These are phyloP conservation scores for Solanum clarkiae DNA, from an alignment of 257 asterid species.

Conservation along the genomic window DNA sequence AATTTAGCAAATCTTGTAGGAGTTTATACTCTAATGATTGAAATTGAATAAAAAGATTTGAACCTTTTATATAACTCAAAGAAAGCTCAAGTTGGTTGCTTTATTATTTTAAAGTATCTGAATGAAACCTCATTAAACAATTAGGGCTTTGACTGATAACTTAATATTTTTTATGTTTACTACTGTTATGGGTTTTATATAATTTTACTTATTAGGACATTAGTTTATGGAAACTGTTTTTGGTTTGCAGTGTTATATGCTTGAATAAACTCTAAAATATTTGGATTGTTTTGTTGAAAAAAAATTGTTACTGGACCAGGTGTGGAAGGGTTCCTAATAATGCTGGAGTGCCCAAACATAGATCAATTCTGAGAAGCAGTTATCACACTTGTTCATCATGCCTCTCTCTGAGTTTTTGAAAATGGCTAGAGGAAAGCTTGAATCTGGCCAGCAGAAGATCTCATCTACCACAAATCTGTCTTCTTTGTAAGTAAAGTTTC, in stretches of 20 bases:
- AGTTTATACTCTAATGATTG: slow-evolving; percentile 50
- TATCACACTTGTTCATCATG: slow-evolving; percentile 27
- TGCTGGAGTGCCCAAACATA: not conserved
- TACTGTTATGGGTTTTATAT: slow-evolving; percentile 22
- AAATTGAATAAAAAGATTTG: slow-evolving; percentile 21
- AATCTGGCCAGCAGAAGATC: slow-evolving; percentile 28
- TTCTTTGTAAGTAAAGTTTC: slow-evolving; percentile 28
- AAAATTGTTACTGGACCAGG: not conserved
- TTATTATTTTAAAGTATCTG: slow-evolving; percentile 9
- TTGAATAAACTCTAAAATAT: not conserved
- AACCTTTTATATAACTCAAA: slow-evolving; percentile 16
- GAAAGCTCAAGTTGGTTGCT: slow-evolving; percentile 35
- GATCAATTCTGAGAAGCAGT: not conserved
- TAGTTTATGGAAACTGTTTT: slow-evolving; percentile 9
- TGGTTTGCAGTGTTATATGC: not conserved
- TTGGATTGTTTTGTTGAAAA: not conserved
- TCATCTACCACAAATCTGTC: slow-evolving; percentile 14
- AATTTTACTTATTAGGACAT: slow-evolving; percentile 28
- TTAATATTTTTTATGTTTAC: slow-evolving; percentile 11
- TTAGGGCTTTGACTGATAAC: slow-evolving; percentile 35
- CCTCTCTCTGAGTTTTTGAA: slow-evolving; percentile 80
- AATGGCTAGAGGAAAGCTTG: slow-evolving; percentile 57
- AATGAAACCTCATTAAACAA: slow-evolving; percentile 18
- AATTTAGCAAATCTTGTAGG: slow-evolving; percentile 26
- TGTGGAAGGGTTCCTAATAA: not conserved